A percentile compares a stretch with the other conserved stretches of the same genome.
Evolutionary conservation across 2,329 filamentous ascomycete species (phyloP).

Genomic region (Aspergillus persii): DNA sequence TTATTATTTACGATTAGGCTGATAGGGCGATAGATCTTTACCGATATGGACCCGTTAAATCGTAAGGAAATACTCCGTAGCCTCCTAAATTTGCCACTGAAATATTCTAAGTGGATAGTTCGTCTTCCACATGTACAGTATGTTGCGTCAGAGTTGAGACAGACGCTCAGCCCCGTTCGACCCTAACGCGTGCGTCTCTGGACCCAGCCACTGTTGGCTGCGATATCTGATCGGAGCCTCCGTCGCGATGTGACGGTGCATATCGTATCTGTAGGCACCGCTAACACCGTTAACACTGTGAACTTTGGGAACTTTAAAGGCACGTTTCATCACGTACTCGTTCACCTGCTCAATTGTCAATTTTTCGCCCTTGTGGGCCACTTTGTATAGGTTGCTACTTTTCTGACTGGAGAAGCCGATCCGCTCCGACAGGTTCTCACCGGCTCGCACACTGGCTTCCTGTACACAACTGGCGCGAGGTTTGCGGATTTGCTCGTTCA

Average conservation of each 20-base stretch:
- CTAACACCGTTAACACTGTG: neutral
- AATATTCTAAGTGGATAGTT: neutral
- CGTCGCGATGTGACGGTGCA: neutral
- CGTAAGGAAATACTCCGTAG: neutral
- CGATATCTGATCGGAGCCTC: neutral
- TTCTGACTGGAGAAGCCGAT: slow-evolving; percentile 63
- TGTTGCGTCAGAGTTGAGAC: neutral
- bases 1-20: too few relatives aligned
- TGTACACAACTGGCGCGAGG: slow-evolving; percentile 48
- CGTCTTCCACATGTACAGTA: neutral
- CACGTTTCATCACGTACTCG: slow-evolving; percentile 42
- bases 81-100: neutral
- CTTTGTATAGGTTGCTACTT: slow-evolving; percentile 56
- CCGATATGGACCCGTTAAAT: too few relatives aligned
- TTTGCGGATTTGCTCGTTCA: slow-evolving; percentile 55
- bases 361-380: slow-evolving; percentile 60
- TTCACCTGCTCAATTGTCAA: slow-evolving; percentile 71
- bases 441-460: neutral
- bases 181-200: neutral
- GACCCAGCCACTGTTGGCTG: too few relatives aligned
- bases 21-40: too few relatives aligned
- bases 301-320: neutral
- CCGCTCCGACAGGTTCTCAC: neutral
- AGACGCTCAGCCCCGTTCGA: neutral
- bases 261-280: neutral